Conservation (phyloP, 2,329 filamentous ascomycete genomes). For the Scopulariopsis brevicaulis region DNA sequence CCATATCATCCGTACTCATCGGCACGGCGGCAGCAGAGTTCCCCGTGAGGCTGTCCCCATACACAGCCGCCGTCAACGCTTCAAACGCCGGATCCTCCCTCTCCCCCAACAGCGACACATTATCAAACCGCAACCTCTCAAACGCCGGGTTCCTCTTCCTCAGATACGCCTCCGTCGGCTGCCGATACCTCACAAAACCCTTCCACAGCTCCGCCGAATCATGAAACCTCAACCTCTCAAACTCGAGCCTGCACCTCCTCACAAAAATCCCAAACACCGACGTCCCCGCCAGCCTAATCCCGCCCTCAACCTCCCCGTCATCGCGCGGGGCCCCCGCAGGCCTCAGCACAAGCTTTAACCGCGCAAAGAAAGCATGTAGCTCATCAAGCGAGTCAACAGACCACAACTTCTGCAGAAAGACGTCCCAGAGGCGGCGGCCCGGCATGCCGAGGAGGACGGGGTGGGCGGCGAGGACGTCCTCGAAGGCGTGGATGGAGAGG, state of each 20-base stretch:
- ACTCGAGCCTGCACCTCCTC: constrained; percentile 67
- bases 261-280: constrained; percentile 78
- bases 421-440: constrained; percentile 76
- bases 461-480: constrained; percentile 41
- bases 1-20: constrained; percentile 69
- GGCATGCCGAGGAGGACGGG: constrained; percentile 47
- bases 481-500: constrained; percentile 45
- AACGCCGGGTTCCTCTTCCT: constrained; percentile 51
- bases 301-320: constrained; percentile 30
- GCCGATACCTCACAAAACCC: constrained; percentile 68
- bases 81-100: constrained; percentile 34
- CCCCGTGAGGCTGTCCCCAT: constrained; percentile 39
- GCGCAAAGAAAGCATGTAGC: constrained; percentile 65
- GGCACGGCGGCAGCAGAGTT: constrained; percentile 26
- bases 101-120: constrained; percentile 37
- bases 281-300: constrained; percentile 54
- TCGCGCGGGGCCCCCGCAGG: constrained; percentile 45
- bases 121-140: constrained; percentile 44
- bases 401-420: constrained; percentile 76
- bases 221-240: constrained; percentile 67
- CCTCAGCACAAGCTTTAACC: constrained; percentile 43
- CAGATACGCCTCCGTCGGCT: constrained; percentile 58
- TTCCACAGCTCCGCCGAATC: constrained; percentile 73
- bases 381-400: constrained; percentile 70
- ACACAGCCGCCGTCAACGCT: constrained; percentile 33